Evolutionary conservation across 169 alveolate species (phyloP), one percentile per base, ranked within the genome.

Genomic region (Plasmodium yoelii): DNA sequence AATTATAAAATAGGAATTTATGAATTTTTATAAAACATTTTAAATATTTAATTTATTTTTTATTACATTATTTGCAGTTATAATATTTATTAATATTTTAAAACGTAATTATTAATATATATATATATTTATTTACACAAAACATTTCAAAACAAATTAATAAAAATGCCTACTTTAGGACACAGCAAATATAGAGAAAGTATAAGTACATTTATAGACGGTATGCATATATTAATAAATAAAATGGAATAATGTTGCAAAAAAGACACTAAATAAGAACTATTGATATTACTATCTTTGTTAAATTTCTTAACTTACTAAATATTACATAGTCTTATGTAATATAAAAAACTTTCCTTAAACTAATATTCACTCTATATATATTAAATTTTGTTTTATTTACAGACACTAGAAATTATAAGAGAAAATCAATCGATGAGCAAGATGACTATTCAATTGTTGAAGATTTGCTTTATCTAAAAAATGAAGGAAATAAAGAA

Each of bases 111-210:
- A 13, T 44, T 7, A 67, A 67, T 44, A 15, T 67, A 39, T 47
- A 67, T 44, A 15, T 67, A 73, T 64, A 51, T 77, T 64, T 77
- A 77, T 64, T 39, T 46, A 63, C 18, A 61, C 22, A 69, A 19
- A 53, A 64, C 3, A 60, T 44, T 47, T 26, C 26, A 63, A 64
- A 77, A 34, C 49, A 15, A 42, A 42, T 42, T 47, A 22, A 64
- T 77, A 63, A 77, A 77, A 77, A 77, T 77, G 88, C 88, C 88
- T 77, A 57, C 75, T 49, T 49, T 77, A 77, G 88, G 88, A 64
- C 63, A 77, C 51, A 77, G 42, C n/a, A 77, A 77, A 39, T 64
- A 77, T 57, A 77, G 77, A 55, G 64, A 63, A 56, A 55, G 57
- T 22, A 63, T 69, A 56, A 77, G 24, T 75, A 44, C 77, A 39